These are phyloP conservation scores for Colletotrichum shisoi DNA, from an alignment of 2,329 filamentous ascomycete genomes.

Conservation along the genomic window DNA sequence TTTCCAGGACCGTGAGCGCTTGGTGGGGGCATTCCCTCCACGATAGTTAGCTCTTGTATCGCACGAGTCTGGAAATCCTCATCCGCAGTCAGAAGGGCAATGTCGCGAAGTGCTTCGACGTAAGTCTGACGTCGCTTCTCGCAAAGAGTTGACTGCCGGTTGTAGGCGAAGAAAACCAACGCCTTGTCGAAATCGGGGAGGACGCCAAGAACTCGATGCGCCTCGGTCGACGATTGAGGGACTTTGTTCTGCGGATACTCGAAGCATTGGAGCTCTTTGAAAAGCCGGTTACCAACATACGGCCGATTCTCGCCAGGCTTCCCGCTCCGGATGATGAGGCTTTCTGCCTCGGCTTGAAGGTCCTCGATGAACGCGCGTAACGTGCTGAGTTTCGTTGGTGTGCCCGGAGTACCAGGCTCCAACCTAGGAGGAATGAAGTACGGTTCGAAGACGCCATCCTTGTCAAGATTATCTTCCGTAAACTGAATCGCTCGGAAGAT, in stretches of 20 bases:
- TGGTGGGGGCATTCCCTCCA: slow-evolving; percentile 20
- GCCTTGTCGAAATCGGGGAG: slow-evolving; percentile 36
- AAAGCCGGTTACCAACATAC: slow-evolving; percentile 18
- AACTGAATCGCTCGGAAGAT: slow-evolving; percentile 62
- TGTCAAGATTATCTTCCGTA: slow-evolving; percentile 50
- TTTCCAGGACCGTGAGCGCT: slow-evolving; percentile 17
- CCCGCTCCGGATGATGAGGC: slow-evolving; percentile 47
- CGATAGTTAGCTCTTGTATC: slow-evolving; percentile 35
- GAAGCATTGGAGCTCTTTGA: slow-evolving; percentile 35
- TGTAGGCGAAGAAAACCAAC: slow-evolving; percentile 36
- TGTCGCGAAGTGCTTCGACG: slow-evolving; percentile 30
- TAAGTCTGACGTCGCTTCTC: slow-evolving; percentile 31
- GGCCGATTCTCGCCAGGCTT: slow-evolving; percentile 20
- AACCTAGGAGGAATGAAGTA: slow-evolving; percentile 49
- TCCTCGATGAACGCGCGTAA: slow-evolving; percentile 60
- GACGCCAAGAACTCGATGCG: slow-evolving; percentile 34
- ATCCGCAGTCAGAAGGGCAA: slow-evolving; percentile 30
- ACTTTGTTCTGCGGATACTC: slow-evolving; percentile 32
- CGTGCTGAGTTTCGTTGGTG: slow-evolving; percentile 50
- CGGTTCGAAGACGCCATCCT: slow-evolving; percentile 53
- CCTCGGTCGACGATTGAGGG: slow-evolving; percentile 8
- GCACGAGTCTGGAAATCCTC: slow-evolving; percentile 33
- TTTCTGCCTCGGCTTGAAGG: slow-evolving; percentile 59
- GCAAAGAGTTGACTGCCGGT: slow-evolving; percentile 28
- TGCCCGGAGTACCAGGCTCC: slow-evolving; percentile 44